phyloP scores from a whole-genome alignment of 257 asterid genomes.

The Nicotiana noctiflora region DNA sequence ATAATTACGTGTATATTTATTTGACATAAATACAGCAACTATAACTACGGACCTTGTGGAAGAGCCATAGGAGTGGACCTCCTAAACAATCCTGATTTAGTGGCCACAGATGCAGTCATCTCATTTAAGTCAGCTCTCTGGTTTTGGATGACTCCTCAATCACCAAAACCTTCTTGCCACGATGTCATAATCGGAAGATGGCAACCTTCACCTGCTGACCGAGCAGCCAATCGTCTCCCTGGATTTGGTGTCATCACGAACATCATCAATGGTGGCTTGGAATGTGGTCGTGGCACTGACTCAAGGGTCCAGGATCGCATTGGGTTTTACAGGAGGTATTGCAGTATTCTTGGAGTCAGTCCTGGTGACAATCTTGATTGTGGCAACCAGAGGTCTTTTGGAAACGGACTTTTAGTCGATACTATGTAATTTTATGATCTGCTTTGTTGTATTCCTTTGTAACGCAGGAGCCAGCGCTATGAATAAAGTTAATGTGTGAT shows the following conservation, averaged over 20 bases:
- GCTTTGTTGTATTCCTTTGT: not conserved
- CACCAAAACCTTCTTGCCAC: constrained; percentile 28
- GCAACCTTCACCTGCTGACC: constrained; percentile 16
- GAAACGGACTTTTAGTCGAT: not conserved
- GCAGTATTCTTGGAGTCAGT: constrained; percentile 14
- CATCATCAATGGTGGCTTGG: constrained; percentile 33
- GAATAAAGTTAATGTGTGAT: not conserved
- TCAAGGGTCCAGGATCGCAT: constrained; percentile 13
- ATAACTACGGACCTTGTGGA: constrained; percentile 33
- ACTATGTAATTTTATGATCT: not conserved
- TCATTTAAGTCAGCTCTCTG: constrained; percentile 32
- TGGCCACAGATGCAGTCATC: constrained; percentile 15
- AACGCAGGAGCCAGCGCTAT: not conserved
- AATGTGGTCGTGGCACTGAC: constrained; percentile 22
- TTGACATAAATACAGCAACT: constrained; percentile 17
- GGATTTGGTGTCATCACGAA: constrained; percentile 33
- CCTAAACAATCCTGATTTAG: constrained; percentile 26
- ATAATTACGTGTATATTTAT: not conserved
- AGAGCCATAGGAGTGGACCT: constrained; percentile 17
- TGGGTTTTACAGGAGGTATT: constrained; percentile 25
- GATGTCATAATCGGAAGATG: constrained; percentile 26
- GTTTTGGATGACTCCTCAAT: constrained; percentile 44
- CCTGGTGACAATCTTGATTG: constrained; percentile 27
- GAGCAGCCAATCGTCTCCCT: constrained; percentile 17
- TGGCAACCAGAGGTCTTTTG: constrained; percentile 17